Conservation (phyloP, 352 stramenopile genomes). For the Pythium insidiosum region DNA sequence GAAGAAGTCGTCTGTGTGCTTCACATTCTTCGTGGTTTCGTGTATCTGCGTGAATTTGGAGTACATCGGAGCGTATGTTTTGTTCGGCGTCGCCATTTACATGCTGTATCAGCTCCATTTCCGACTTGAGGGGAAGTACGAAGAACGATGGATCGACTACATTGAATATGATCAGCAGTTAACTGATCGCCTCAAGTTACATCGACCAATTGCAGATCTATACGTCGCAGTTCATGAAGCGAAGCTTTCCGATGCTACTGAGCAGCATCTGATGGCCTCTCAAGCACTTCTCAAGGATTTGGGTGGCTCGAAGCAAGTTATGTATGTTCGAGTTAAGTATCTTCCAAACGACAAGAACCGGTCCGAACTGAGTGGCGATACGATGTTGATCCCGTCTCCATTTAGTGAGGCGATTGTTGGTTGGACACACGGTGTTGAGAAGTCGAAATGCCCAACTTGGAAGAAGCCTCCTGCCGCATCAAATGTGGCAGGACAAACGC, state of each 20-base stretch:
- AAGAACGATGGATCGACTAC: conserved; percentile 71
- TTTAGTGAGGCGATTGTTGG: conserved; percentile 64
- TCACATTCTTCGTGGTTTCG: conserved; percentile 47
- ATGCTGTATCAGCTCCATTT: conserved; percentile 74
- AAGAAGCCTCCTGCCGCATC: conserved; percentile 13
- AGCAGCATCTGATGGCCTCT: conserved; percentile 48
- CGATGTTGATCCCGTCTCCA: conserved; percentile 54
- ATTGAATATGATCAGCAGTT: conserved; percentile 67
- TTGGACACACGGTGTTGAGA: conserved; percentile 65
- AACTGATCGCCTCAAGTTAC: conserved; percentile 62
- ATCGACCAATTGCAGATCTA: conserved; percentile 64
- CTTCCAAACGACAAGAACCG: conserved; percentile 65
- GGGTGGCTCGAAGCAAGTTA: conserved; percentile 47
- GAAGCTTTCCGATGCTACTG: conserved; percentile 34
- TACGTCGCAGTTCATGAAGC: conserved; percentile 72
- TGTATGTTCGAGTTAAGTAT: conserved; percentile 75
- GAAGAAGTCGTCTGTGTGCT: conserved; percentile 60
- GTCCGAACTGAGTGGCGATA: conserved; percentile 27
- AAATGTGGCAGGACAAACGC: background rate
- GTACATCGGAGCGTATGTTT: conserved; percentile 61
- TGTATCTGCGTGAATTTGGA: conserved; percentile 72
- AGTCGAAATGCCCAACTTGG: conserved; percentile 40
- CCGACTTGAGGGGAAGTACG: conserved; percentile 54
- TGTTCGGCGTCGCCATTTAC: conserved; percentile 50
- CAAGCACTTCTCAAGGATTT: conserved; percentile 57